Percentiles rank a stretch among this genome's conserved stretches.
Conservation (phyloP, 768 basidiomycete genomes). For the Trametes villosa region DNA sequence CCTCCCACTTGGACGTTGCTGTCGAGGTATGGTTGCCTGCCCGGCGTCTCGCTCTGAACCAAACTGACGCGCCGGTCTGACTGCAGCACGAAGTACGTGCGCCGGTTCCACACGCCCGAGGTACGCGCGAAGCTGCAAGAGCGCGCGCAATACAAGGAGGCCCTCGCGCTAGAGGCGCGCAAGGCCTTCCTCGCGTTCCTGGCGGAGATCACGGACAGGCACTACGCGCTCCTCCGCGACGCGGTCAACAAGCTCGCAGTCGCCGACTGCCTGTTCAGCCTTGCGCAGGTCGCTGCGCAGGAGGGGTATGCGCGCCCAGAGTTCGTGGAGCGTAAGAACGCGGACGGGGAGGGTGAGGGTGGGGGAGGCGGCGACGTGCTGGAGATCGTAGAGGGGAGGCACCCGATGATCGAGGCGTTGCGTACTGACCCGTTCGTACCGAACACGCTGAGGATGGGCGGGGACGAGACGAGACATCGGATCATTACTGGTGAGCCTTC, state of each 20-base stretch:
- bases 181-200: constrained; percentile 72
- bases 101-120: constrained; percentile 78
- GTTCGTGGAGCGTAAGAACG: constrained; percentile 52
- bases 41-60: not conserved
- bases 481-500: constrained; percentile 69
- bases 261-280: constrained; percentile 85
- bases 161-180: constrained; percentile 65
- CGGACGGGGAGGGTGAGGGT: constrained; percentile 41
- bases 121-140: constrained; percentile 66
- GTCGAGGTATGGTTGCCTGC: constrained; percentile 53
- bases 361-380: constrained; percentile 52
- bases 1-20: constrained; percentile 66
- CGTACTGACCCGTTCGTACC: constrained; percentile 84
- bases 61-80: not conserved
- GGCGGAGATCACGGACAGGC: constrained; percentile 63
- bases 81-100: constrained; percentile 69
- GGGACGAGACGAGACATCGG: constrained; percentile 53
- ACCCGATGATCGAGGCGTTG: constrained; percentile 90
- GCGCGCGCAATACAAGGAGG: constrained; percentile 75
- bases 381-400: constrained; percentile 82
- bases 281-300: constrained; percentile 78
- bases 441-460: constrained; percentile 74
- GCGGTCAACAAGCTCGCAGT: constrained; percentile 80
- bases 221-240: constrained; percentile 74
- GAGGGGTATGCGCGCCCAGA: constrained; percentile 78